Base-by-base conservation (phyloP, 352 stramenopile genomes). In the Globisporangium acanthophoron region DNA sequence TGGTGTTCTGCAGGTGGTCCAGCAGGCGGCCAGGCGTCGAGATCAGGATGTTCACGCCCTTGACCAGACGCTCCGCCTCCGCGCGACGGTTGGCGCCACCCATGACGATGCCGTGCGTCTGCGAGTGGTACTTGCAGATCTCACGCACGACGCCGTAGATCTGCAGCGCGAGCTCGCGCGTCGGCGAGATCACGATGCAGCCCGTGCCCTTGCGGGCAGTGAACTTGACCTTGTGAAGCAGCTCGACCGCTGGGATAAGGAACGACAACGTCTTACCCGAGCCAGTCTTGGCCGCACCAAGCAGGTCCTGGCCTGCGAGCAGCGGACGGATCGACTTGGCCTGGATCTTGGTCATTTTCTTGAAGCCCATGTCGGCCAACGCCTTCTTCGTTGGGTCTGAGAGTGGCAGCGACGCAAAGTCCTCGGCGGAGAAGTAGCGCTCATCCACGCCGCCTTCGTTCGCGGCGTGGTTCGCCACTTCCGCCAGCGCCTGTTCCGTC, bases 241-340 rank as follows among this genome's bases (percentile, higher is more conserved):
- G 70, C 74, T 99, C 97, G 16, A 99, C 69, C 15, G 94, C 89
- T n/a, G 97, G 97, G 56, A 99, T 91, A 1, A 99, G 67, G 73
- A 99, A 99, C 44, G 97, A 97, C 18, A 99, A 76, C 51, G 97
- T 99, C 70, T 99, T 99, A 58, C 97, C 97, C 13, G 84, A 97
- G 48, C 97, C 97, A 0, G 97, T 99, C 77, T 99, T 98, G 58
- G 97, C 97, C 4, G 96, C 92, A 59, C 94, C 97, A 49, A 99
- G 90, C 41, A 99, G 65, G 70, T 99, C 97, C 62, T 98, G 97
- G 15, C 97, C 97, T 11, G 82, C 75, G 3, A 99, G 78, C 39
- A 99, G 76, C 52, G 94, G 73, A 1, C 97, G 97, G 60, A 99
- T 99, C 16, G 96, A 92, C 70, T 97, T 96, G 57, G 88, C 74